Base-by-base conservation (phyloP, 805 yeast genomes). In the Brettanomyces anomalus region DNA sequence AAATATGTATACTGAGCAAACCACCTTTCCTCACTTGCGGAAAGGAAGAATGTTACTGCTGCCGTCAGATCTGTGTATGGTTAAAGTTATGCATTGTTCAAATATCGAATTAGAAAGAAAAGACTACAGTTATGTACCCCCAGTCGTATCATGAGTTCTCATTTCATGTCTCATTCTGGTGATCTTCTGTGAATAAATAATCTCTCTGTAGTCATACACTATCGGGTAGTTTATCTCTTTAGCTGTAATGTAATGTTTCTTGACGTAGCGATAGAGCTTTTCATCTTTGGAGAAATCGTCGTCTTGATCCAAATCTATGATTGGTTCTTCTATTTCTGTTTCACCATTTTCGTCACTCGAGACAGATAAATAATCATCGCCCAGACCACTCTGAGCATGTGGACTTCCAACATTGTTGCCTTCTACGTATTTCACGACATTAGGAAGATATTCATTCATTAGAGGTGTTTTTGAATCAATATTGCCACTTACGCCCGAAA, bases 151-250 rank as follows among this genome's bases (percentile, higher is more conserved):
- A 32, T n/a, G 18, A 14, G 15, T 14, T 32, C 18, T 16, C 18
- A 32, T 8, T 16, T 32, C 15, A 7, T 10, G 31, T 15, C 43
- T 37, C 43, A 40, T 40, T 11, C 21, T 11, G 13, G 26, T 10
- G 8, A 59, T 44, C 41, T 53, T 54, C 4, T 37, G 41, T 1
- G 55, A 43, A 40, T 52, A 45, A 4, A 44, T 48, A 20, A 49
- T 46, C 6, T 48, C 41, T 11, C 39, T 38, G 17, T 51, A 54
- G 28, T 58, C 57, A 33, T 49, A 60, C 3, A 43, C 60, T 32
- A 71, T 68, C 0, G 74, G 74, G 41, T 66, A 71, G 42, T 71
- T 69, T 41, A 64, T 55, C 43, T 63, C 66, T 2, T 40, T 46
- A 1, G 67, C 68, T 34, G 57, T 55, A 5, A 72, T 63, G 35